phyloP scores from a whole-genome alignment of 2,329 filamentous ascomycete species.

The Aspergillus eucalypticola region DNA sequence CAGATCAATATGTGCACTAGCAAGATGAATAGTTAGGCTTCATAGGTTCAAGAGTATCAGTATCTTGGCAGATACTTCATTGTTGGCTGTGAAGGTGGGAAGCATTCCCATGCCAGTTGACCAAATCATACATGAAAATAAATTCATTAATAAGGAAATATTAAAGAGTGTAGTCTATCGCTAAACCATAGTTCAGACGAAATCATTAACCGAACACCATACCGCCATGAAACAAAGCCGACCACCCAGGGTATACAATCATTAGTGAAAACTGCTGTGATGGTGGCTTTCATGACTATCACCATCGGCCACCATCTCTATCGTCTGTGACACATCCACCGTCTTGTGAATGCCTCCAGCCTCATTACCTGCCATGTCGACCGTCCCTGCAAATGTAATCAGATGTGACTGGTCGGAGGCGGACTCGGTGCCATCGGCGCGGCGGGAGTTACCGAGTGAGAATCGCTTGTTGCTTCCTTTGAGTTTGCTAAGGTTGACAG shows the following conservation, averaged over 20 bases:
- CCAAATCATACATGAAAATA: too few species aligned
- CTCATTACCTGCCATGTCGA: slow-evolving; percentile 16
- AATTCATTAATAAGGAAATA: neutral
- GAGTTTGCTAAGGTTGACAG: slow-evolving; percentile 30
- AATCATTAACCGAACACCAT: neutral
- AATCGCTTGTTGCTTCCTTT: slow-evolving; percentile 18
- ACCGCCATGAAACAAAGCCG: neutral
- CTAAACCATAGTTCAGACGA: neutral
- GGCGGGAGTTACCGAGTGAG: slow-evolving; percentile 19
- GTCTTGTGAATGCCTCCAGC: slow-evolving; percentile 24
- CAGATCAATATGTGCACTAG: too few species aligned
- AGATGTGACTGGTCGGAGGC: slow-evolving; percentile 35
- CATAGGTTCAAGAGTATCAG: too few species aligned
- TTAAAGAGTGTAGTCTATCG: neutral
- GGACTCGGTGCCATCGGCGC: slow-evolving; percentile 23
- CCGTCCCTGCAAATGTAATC: slow-evolving; percentile 30
- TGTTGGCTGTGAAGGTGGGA: too few species aligned
- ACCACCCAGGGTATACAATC: neutral
- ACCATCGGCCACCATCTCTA: slow-evolving; percentile 19
- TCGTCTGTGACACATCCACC: slow-evolving; percentile 25
- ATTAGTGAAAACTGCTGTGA: neutral
- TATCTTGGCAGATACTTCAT: too few species aligned
- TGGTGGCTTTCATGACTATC: neutral
- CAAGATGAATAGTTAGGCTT: too few species aligned
- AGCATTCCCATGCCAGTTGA: too few species aligned